Base-by-base conservation (phyloP, 2,329 filamentous ascomycete genomes). In the Monosporascus sp. region DNA sequence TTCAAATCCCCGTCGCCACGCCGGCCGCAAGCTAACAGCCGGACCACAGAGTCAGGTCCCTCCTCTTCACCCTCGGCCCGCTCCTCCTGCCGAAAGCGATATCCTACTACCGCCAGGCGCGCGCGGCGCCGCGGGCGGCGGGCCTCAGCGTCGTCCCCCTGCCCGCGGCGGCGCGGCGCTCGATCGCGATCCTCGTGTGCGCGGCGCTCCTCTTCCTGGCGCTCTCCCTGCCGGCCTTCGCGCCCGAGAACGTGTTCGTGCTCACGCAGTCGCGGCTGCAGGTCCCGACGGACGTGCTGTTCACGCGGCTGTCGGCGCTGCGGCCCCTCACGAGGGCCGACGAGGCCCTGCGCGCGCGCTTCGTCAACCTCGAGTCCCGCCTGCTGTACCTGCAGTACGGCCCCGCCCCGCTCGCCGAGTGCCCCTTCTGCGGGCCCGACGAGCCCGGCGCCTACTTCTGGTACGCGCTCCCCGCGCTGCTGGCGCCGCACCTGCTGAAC, bases 321-420 rank as follows among this genome's bases (percentile, higher is more conserved):
- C 80, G 86, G 0, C 74, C 79, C 0, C 60, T 89, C 2, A 86
- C 82, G 0, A 58, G 72, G 0, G 55, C 68, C 14, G 92, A 97
- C 71, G 76, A 82, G 49, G 72, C 78, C 24, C 78, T 97, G 9
- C 80, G 84, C 50, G 72, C 75, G 26, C 86, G 86, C 62, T 85
- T 97, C 65, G 80, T 83, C 60, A 86, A 81, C 55, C 73, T 86
- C 51, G 85, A 90, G 60, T 87, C 87, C 48, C 81, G 89, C 51
- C 80, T 94, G 55, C 77, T 96, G 7, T 97, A 97, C 73, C 78
- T 95, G 50, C 85, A 88, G 55, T 95, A 85, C 71, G 94, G 94
- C 2, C 89, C 91, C 0, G 78, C 82, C 37, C 83, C 86, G 8
- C 69, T 97, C 38, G 77, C 85, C 22, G 77, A 84, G 54, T 97